Conservation (phyloP, 139 green algal species). For the Asterochloris sp. region DNA sequence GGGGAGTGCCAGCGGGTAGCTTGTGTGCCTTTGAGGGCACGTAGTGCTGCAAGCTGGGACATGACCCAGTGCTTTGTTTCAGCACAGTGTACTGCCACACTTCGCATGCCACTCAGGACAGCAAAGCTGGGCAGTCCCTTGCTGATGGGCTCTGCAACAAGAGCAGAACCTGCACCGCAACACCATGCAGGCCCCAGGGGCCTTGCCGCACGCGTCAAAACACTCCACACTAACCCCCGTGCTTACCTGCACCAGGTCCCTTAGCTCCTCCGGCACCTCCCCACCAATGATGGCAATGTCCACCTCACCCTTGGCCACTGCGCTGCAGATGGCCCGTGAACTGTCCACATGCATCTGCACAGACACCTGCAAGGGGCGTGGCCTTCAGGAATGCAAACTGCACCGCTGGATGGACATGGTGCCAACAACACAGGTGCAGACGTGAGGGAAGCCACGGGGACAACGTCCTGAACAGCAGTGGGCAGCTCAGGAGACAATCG, state of each 20-base stretch:
- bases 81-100: too few relatives aligned
- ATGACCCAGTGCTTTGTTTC: too few relatives aligned
- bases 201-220: neutral
- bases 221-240: too few relatives aligned
- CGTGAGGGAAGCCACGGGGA: neutral
- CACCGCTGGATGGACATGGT: neutral
- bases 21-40: too few relatives aligned
- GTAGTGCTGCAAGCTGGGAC: too few relatives aligned
- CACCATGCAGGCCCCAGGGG: neutral
- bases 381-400: neutral
- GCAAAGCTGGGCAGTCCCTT: too few relatives aligned
- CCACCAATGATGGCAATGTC: conserved; percentile 45
- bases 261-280: conserved; percentile 33
- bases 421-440: neutral
- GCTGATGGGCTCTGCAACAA: too few relatives aligned
- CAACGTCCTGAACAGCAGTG: neutral
- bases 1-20: too few relatives aligned
- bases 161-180: neutral
- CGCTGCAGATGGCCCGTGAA: conserved; percentile 25
- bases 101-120: too few relatives aligned
- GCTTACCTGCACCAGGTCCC: conserved; percentile 17
- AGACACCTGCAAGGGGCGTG: neutral
- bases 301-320: conserved; percentile 29
- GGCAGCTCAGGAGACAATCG: neutral
- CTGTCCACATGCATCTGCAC: conserved; percentile 29